Evolutionary conservation across 1,284 basidiomycete species (phyloP), one percentile per base, ranked within the genome.

Genomic region (Filobasidium uniguttulatum): DNA sequence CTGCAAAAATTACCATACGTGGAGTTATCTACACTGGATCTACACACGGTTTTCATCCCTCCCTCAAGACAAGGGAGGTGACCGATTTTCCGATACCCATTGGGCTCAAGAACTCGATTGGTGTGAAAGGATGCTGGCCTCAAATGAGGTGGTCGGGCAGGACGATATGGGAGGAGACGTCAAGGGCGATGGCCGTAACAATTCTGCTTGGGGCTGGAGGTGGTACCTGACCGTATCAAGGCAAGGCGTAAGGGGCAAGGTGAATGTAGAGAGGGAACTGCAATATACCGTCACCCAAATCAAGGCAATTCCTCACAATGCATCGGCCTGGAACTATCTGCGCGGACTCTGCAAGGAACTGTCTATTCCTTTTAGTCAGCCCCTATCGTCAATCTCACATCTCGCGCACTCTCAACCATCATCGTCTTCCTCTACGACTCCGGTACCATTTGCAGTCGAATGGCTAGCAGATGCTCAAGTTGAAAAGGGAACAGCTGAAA

Each of bases 181-280:
- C 5, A 38, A 41, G 1, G 68, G 75, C 20, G 93, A 99, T 66
- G 74, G 93, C 33, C 71, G 91, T 59, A 99, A 98, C 67, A 99
- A 99, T 64, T 91, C 86, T 36, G 94, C 87, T 14, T 99, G 93
- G 93, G 88, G 93, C 64, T 94, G 97, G 73, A 80, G 93, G 22
- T 97, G 89, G 75, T 97, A 93, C 65, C 77, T 89, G 46, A 75
- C 83, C n/a, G 89, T 87, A 59, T 77, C 78, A 47, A 76, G 78
- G 47, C 83, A 80, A 3, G 72, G 60, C 73, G 57, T 29, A 3
- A 3, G 26, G 26, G 26, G 58, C 63, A 70, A 51, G 77, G 75
- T 73, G 49, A 74, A 71, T 30, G 68, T 81, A 7, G 60, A 81
- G 28, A 75, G 75, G 57, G 88, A 91, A 66, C 62, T 88, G 44